Base-by-base conservation (phyloP, 108 stramenopile species). In the Fistulifera pelliculosa region DNA sequence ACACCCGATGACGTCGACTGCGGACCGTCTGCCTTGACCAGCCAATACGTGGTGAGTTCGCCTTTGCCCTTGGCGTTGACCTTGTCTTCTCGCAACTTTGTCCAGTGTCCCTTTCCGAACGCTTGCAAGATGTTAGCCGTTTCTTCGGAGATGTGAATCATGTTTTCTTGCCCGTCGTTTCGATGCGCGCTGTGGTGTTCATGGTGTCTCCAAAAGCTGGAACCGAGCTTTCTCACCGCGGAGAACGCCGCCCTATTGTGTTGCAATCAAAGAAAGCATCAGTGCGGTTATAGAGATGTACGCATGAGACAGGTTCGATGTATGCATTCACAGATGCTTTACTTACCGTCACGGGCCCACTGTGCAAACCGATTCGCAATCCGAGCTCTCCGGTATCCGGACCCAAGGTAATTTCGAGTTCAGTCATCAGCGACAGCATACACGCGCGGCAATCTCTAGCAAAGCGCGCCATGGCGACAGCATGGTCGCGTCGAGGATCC, bases 61-160 rank as follows among this genome's bases (percentile, higher is more conserved):
- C 74, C 74, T 50, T 70, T 75, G 17, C 74, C 74, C 25, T 71
- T 75, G 4, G 70, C 74, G n/a, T 21, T 26, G 19, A 75, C 62
- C 13, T 31, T 19, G 3, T 40, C 27, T 19, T 68, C 58, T 7
- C 65, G 58, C 14, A 47, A 38, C 11, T 38, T 45, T 22, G 73
- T 47, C 71, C 65, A 71, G 26, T 73, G 47, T 41, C 23, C 55
- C 47, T 60, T 68, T 0, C 69, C 69, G 17, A 47, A 56, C 11
- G 27, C 25, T 41, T 28, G n/a, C 2, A 77, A 49, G 35, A 77
- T 49, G 11, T 70, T 58, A 21, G 70, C 70, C 22, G 72, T 73
- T 42, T 67, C 71, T 27, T 60, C 39, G 42, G 58, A 61, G 3
- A 77, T 25, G 22, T 73, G 76, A 21, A 77, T 66, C 23, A 10